Evolutionary conservation across 163 green algal species (phyloP), one percentile per base, ranked within the genome.

Genomic region (Volvox carteri): DNA sequence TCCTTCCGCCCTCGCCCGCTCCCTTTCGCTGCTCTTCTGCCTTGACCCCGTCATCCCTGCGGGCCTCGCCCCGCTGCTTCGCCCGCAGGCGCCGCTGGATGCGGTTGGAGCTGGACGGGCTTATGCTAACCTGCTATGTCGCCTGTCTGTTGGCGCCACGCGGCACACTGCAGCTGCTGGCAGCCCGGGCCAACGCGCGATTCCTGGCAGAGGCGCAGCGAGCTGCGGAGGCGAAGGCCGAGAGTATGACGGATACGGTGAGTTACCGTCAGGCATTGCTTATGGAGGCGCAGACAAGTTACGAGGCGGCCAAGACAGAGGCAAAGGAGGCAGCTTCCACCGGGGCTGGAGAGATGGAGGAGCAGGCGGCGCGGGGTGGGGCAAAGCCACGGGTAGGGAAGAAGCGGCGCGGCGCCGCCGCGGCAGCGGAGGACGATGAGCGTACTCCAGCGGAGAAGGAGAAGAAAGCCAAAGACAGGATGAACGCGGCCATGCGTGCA

Each of bases 71-170:
- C n/a, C n/a, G n/a, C n/a, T n/a, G n/a, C n/a, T n/a, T n/a, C n/a
- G n/a, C 8, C 68, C 77, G 42, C 62, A 87, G 80, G 81, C 73
- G 81, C n/a, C 37, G 78, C 7, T 91, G 90, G 90, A 46, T 54
- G 84, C 68, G 85, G 39, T 81, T 94, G 33, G 78, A 93, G 67
- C 79, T 91, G 50, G 91, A 95, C 28, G 39, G 30, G 0, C 80
- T 92, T 23, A 74, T 88, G 72, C 89, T 94, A 12, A 68, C 62
- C 5, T 35, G 44, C 12, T 90, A 93, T 74, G 54, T 93, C 60
- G 65, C 88, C 56, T 73, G 73, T 37, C 85, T 90, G 0, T 28
- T 41, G 78, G 58, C 58, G 28, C 78, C 78, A 0, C 16, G 5
- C 25, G 78, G 78, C 58, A 86, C 78, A 1, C 12, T 86, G 21